Conservation (phyloP, 352 stramenopile genomes). For the Halophytophthora polymorphica region DNA sequence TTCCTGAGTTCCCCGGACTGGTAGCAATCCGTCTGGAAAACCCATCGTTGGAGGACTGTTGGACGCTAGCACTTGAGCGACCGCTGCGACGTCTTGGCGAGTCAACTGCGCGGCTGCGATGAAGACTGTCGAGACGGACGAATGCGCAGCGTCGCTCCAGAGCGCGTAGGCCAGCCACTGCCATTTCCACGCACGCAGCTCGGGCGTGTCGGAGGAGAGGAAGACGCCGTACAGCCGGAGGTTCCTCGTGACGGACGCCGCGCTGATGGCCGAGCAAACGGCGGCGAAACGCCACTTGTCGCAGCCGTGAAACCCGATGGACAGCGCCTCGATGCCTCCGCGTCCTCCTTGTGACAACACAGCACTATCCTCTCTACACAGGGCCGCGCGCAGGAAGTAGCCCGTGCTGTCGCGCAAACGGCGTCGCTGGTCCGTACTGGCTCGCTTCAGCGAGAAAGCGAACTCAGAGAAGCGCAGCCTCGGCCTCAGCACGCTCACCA, state of each 20-base stretch:
- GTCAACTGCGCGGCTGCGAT: constrained; percentile 21
- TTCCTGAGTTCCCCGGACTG: neutral
- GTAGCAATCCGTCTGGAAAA: constrained; percentile 1
- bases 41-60: constrained; percentile 14
- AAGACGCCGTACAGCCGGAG: constrained; percentile 23
- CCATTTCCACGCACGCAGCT: constrained; percentile 27
- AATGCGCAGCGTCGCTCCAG: constrained; percentile 18
- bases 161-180: constrained; percentile 30
- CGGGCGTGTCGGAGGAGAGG: constrained; percentile 13
- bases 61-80: constrained; percentile 13
- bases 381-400: constrained; percentile 11
- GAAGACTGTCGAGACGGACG: constrained; percentile 11
- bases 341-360: neutral
- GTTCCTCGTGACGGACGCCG: constrained; percentile 10
- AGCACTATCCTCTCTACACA: constrained; percentile 3
- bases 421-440: constrained; percentile 1
- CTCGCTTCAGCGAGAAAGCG: constrained; percentile 21
- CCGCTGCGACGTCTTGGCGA: constrained; percentile 10
- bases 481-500: constrained; percentile 14
- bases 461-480: constrained; percentile 16
- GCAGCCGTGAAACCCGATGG: constrained; percentile 21
- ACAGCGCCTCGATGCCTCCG: constrained; percentile 15
- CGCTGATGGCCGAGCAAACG: constrained; percentile 18
- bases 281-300: constrained; percentile 26
- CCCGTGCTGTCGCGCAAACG: constrained; percentile 14